Conservation (phyloP, 768 basidiomycete genomes). For the Candolleomyces aberdarensis region DNA sequence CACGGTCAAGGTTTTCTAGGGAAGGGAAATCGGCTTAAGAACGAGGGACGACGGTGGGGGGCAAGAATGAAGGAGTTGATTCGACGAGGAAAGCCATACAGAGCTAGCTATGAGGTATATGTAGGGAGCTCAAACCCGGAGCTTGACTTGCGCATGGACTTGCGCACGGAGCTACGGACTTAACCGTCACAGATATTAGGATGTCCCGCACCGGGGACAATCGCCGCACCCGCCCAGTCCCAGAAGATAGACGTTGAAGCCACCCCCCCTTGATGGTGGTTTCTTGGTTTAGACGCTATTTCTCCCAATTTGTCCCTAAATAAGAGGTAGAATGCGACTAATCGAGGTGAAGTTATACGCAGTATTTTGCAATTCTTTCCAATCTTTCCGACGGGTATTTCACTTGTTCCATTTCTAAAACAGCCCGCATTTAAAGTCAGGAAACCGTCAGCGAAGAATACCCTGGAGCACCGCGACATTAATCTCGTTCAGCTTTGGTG, state of each 20-base stretch:
- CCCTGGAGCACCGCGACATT: no score
- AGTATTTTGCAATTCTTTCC: not conserved
- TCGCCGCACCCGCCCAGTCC: constrained; percentile 34
- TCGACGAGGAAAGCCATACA: no score
- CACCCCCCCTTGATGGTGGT: constrained; percentile 31
- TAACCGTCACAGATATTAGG: no score
- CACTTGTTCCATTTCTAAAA: not conserved
- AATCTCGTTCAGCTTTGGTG: not conserved
- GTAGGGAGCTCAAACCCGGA: no score
- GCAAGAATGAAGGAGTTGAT: no score
- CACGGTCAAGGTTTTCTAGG: no score
- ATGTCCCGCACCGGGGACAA: constrained; percentile 33
- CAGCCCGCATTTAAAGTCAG: not conserved
- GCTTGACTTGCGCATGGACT: no score
- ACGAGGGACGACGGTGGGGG: no score
- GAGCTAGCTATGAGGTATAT: no score
- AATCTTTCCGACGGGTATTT: not conserved
- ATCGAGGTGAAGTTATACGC: constrained; percentile 17
- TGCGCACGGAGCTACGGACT: no score
- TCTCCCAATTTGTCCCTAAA: constrained; percentile 44
- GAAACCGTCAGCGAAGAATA: not conserved
- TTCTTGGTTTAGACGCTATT: constrained; percentile 42
- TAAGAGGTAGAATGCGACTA: constrained; percentile 35
- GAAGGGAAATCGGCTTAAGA: no score
- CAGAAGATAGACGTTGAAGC: constrained; percentile 42